phyloP scores from a whole-genome alignment of 345 rosid species.

The Populus nigra region DNA sequence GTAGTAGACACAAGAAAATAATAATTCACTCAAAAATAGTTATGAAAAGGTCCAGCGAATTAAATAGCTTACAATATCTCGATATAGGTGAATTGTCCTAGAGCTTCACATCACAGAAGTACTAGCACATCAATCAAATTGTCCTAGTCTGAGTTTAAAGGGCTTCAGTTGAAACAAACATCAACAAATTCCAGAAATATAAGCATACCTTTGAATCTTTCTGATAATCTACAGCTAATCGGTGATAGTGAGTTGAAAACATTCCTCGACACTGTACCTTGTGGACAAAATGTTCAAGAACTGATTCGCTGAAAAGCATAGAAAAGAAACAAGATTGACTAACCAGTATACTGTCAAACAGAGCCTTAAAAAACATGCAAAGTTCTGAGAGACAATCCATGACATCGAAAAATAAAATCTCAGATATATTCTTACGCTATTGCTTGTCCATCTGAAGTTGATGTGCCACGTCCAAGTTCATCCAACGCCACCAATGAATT shows the following conservation, averaged over 20 bases:
- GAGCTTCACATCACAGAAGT: neutral
- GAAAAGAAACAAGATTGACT: neutral
- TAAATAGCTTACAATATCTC: neutral
- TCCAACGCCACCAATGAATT: conserved; percentile 86
- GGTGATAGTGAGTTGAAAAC: conserved; percentile 96
- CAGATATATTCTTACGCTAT: conserved; percentile 65
- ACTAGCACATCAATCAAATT: neutral
- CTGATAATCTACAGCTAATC: conserved; percentile 69
- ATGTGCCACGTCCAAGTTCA: conserved; percentile 98
- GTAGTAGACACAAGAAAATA: conserved; percentile 12
- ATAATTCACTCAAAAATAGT: neutral
- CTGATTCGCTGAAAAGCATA: conserved; percentile 63
- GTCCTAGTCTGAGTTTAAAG: neutral
- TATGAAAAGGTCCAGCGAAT: neutral
- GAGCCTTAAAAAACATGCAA: neutral
- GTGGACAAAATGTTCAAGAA: conserved; percentile 80
- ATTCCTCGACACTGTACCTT: conserved; percentile 82
- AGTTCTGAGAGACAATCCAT: conserved; percentile 1
- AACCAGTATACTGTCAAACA: neutral
- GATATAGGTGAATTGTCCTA: neutral
- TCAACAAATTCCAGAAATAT: neutral
- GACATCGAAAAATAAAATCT: neutral
- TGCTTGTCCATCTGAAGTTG: conserved; percentile 99
- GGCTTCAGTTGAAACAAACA: neutral
- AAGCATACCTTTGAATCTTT: conserved; percentile 55